Conservation (phyloP, 768 basidiomycete species). For the Leccinum fibrillosum region DNA sequence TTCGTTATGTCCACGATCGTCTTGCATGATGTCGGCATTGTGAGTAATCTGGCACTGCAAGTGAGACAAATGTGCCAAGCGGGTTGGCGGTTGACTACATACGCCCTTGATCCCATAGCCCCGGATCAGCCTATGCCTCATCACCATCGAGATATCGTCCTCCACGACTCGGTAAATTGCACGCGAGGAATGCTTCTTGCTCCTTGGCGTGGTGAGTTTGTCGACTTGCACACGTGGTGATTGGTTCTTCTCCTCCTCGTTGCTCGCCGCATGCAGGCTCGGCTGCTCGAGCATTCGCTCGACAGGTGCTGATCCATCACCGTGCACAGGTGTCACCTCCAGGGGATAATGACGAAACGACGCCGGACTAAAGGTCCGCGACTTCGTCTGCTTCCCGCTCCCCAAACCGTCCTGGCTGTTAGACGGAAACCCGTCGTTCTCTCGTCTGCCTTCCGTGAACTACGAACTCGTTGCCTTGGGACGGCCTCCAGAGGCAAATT, state of each 20-base stretch:
- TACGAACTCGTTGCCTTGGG: constrained; percentile 14
- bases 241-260: constrained; percentile 23
- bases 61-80: constrained; percentile 3
- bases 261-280: constrained; percentile 2
- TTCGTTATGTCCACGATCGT: constrained; percentile 27
- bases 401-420: constrained; percentile 12
- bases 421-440: constrained; percentile 58
- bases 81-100: constrained; percentile 18
- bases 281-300: constrained; percentile 17
- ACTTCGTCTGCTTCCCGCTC: constrained; percentile 36
- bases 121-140: constrained; percentile 56
- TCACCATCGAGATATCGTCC: constrained; percentile 77
- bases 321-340: constrained; percentile 22
- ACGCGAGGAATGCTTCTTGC: constrained; percentile 25
- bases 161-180: constrained; percentile 49
- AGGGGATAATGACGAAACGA: constrained; percentile 43
- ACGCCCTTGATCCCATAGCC: constrained; percentile 76
- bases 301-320: constrained; percentile 14
- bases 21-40: constrained; percentile 52
- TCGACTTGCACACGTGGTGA: constrained; percentile 22
- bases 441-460: constrained; percentile 46
- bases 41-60: constrained; percentile 46
- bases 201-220: constrained; percentile 16
- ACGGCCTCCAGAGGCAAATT: constrained; percentile 19
- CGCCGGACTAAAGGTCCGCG: constrained; percentile 48